Base-by-base conservation (phyloP, 371 early-diverging fungal species). In the Apophysomyces variabilis region DNA sequence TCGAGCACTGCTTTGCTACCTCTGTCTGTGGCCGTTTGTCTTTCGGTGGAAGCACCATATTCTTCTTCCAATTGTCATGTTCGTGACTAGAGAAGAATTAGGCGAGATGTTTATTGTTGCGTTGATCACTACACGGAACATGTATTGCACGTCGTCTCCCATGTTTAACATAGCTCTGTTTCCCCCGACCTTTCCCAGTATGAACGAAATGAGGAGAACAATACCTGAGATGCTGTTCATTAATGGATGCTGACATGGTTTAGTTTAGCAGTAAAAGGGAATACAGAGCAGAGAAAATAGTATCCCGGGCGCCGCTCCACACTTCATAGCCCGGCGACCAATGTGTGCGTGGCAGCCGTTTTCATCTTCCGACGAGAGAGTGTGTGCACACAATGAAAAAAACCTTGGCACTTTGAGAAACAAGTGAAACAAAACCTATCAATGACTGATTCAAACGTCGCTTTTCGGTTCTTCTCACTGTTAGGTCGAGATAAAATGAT, bases 21-120 rank as follows among this genome's bases (percentile, higher is more conserved):
- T 93, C 92, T 41, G 97, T 96, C 79, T 96, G 94, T 38, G 95
- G 95, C 61, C 97, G 89, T 57, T 67, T 78, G 76, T 97, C 96
- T 79, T 90, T 93, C 61, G 83, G 66, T 7, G 98, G 98, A 21
- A 89, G 82, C 32, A 74, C 73, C 41, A 95, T 82, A 45, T 78
- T 75, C 65, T 87, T 82, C 76, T 94, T 95, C 95, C 95, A 95
- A 63, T 73, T 80, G 70, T 87, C 87, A 66, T 83, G 81, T 68
- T 87, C 86, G 65, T 87, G 85, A 58, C 88, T 89, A 65, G 16
- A 12, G 41, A 37, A n/a, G 32, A 62, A 3, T 47, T 7, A 21
- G 8, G 21, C 21, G 54, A 50, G 54, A 21, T 50, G n/a, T 50
- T 8, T 21, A 8, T 18, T 21, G 32, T 41, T 41, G 2, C 5